Evolutionary conservation across 2,329 filamentous ascomycete genomes (phyloP), one percentile per base, ranked within the genome.

Genomic region (Trichoderma sp.): DNA sequence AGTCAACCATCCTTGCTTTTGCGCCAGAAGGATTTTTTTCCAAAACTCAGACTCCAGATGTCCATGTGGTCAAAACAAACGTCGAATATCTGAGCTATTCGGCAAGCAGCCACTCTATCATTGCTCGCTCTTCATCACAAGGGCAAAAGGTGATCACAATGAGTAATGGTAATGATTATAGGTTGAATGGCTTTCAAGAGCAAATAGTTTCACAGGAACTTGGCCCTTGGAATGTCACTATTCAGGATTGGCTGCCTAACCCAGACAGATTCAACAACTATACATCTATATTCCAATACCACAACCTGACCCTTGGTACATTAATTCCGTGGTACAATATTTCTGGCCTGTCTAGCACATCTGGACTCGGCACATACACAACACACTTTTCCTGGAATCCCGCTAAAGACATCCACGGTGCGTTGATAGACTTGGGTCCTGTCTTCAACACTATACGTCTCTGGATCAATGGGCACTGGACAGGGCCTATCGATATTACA

Each of bases 231-330:
- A 30, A 54, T 55, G 49, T 64, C 32, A 55, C 16, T 11, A 55
- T 64, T 11, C 60, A 64, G 13, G 60, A 64, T 30, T 64, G 60
- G 60, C 60, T 64, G 21, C 60, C 60, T 21, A 64, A 64, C 10
- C 49, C 60, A 14, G 49, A 64, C 32, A 54, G 18, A n/a, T 64
- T 54, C 10, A 32, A 55, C 60, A 64, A 64, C 18, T 64, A 64
- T 39, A 55, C 60, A 11, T 64, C 60, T 3, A 8, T 54, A 10
- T 64, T 43, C n/a, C 60, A 30, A 39, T 64, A 64, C 18, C 60
- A 64, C 32, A 43, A 14, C 14, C 51, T 64, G 6, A 7, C 18
- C 30, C 32, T 64, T 7, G 18, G 24, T 4, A 21, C 21, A 16
- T 34, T 64, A 28, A 28, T 64, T 13, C 60, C 60, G 2, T 64